These are phyloP conservation scores for Verticillium klebahnii DNA, from an alignment of 2,329 filamentous ascomycete species.

Conservation along the genomic window DNA sequence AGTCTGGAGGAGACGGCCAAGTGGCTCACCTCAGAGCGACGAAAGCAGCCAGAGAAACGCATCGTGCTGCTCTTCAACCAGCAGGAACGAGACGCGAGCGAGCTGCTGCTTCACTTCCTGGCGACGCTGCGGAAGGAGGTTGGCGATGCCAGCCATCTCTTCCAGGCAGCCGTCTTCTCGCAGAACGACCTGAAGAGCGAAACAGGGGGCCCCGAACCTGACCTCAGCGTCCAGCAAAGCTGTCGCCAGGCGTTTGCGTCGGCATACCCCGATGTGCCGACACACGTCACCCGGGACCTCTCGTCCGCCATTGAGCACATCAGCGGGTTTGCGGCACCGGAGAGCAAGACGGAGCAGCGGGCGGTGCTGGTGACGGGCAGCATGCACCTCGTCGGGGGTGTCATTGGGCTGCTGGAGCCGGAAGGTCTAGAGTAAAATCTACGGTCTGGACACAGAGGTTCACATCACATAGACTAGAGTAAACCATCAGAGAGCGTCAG, in stretches of 20 bases:
- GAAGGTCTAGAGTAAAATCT: conserved; percentile 26
- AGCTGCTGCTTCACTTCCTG: conserved; percentile 44
- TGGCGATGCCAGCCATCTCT: conserved; percentile 21
- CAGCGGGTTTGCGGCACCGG: neutral
- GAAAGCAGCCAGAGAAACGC: conserved; percentile 13
- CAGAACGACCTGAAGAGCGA: neutral
- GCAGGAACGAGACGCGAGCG: conserved; percentile 72
- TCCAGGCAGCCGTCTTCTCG: neutral
- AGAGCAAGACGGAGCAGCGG: conserved; percentile 32
- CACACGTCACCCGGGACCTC: neutral
- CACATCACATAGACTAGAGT: neutral
- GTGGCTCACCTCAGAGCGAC: conserved; percentile 61
- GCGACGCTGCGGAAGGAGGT: conserved; percentile 57
- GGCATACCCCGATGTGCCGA: neutral
- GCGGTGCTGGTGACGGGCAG: conserved; percentile 77
- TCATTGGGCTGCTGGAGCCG: conserved; percentile 65
- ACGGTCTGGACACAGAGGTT: neutral
- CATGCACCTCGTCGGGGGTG: conserved; percentile 75
- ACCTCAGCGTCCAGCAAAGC: neutral
- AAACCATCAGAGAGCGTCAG: conserved; percentile 27
- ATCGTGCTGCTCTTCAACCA: conserved; percentile 84
- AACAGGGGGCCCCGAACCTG: neutral
- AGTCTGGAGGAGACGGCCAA: conserved; percentile 70
- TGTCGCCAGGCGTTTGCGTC: neutral
- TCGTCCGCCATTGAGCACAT: neutral